These are phyloP conservation scores for Mortierella sp. DNA, from an alignment of 371 early-diverging fungal species.

Conservation along the genomic window DNA sequence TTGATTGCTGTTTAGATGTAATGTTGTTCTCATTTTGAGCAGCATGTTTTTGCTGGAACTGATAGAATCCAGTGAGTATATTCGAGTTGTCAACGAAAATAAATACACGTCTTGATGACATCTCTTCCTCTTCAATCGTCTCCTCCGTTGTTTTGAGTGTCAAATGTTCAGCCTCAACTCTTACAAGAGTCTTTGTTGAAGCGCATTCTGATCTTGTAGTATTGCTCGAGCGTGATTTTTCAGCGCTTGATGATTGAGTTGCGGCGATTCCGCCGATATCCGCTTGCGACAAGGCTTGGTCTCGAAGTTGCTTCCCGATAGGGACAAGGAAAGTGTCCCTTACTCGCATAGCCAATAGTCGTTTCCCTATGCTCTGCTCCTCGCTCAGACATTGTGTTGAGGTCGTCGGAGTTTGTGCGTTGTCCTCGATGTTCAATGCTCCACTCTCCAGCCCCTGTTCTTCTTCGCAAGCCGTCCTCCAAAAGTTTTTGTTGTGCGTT, in stretches of 20 bases:
- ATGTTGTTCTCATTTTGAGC: neutral
- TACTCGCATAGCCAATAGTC: conserved; percentile 24
- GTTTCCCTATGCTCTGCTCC: conserved; percentile 14
- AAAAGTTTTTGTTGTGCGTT: conserved; percentile 20
- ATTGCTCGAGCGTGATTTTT: neutral
- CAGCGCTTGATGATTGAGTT: neutral
- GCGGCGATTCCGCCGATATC: neutral
- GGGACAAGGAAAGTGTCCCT: conserved; percentile 24
- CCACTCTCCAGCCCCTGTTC: neutral
- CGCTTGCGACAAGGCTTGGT: conserved; percentile 14
- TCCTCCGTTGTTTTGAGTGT: neutral
- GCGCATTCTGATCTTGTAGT: neutral
- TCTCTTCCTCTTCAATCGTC: neutral
- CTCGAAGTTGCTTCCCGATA: conserved; percentile 10
- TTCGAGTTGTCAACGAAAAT: conserved; percentile 62
- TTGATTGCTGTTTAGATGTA: neutral
- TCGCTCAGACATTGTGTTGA: conserved; percentile 23
- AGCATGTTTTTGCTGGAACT: conserved; percentile 24
- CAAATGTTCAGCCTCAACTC: neutral
- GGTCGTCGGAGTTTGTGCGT: conserved; percentile 27
- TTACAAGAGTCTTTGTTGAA: neutral
- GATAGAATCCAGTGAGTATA: conserved; percentile 56
- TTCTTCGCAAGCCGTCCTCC: conserved; percentile 12
- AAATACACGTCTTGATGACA: conserved; percentile 28
- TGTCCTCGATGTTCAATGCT: neutral